Percentiles rank a stretch among this genome's conserved stretches.
These are phyloP conservation scores for Vigna angularis DNA, from an alignment of 306 rosid species.

Conservation along the genomic window DNA sequence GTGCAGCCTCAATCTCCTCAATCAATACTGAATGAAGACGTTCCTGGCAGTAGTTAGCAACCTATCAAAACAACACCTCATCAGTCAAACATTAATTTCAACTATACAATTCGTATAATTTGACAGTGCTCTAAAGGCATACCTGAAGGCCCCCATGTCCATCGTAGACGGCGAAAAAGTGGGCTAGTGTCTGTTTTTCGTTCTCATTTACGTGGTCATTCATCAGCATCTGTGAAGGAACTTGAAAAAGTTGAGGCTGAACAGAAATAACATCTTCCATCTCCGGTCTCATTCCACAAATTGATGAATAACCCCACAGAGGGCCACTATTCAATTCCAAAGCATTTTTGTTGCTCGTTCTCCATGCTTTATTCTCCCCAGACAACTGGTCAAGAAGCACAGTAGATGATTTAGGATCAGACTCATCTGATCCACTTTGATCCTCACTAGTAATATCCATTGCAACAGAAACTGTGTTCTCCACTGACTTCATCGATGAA, in stretches of 20 bases:
- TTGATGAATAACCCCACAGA: slow-evolving; percentile 74
- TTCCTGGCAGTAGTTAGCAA: slow-evolving; percentile 79
- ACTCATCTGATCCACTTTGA: slow-evolving; percentile 46
- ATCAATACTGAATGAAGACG: slow-evolving; percentile 69
- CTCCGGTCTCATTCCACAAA: slow-evolving; percentile 73
- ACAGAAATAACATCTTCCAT: slow-evolving; percentile 84
- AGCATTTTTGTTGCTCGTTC: slow-evolving; percentile 47
- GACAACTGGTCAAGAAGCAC: slow-evolving; percentile 40
- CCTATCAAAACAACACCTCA: slow-evolving; percentile 51
- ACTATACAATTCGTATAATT: slow-evolving; percentile 10
- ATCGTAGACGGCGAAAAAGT: slow-evolving; percentile 84
- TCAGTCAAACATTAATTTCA: slow-evolving; percentile 35
- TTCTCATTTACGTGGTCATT: slow-evolving; percentile 47
- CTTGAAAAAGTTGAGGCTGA: slow-evolving; percentile 59
- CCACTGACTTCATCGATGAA: slow-evolving; percentile 35
- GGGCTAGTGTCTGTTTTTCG: slow-evolving; percentile 48
- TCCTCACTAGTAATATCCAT: slow-evolving; percentile 53
- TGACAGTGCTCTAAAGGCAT: slow-evolving; percentile 30
- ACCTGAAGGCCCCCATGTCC: slow-evolving; percentile 92
- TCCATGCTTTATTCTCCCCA: slow-evolving; percentile 50
- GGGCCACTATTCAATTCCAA: slow-evolving; percentile 51
- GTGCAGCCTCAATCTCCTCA: slow-evolving; percentile 64
- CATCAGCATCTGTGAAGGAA: slow-evolving; percentile 59
- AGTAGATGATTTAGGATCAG: slow-evolving; percentile 54
- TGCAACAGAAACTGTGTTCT: slow-evolving; percentile 48